phyloP scores from a whole-genome alignment of 805 yeast species.

The Jamesozyma hellenica region DNA sequence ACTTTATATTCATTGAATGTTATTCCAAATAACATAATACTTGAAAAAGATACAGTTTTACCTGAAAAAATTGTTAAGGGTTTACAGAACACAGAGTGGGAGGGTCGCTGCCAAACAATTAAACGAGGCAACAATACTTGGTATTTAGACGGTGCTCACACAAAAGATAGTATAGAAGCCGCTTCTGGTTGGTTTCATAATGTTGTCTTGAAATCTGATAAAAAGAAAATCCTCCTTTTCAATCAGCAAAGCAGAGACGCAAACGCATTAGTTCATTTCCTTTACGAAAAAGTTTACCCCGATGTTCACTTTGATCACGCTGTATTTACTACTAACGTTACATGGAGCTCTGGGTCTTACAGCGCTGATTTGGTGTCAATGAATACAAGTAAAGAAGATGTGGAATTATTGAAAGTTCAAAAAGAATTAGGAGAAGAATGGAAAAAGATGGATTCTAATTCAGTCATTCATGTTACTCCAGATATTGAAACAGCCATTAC shows the following conservation, averaged over 20 bases:
- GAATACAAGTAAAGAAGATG: slow-evolving; percentile 69
- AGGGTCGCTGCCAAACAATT: slow-evolving; percentile 87
- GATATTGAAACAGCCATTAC: slow-evolving; percentile 67
- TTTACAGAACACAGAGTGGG: slow-evolving; percentile 66
- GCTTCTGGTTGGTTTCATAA: slow-evolving; percentile 69
- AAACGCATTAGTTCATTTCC: slow-evolving; percentile 44
- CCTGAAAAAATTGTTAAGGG: slow-evolving; percentile 50
- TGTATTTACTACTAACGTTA: slow-evolving; percentile 81
- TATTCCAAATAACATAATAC: slow-evolving; percentile 15
- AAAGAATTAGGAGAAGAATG: slow-evolving; percentile 62
- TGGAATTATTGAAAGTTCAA: slow-evolving; percentile 76
- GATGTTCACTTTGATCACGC: slow-evolving; percentile 57
- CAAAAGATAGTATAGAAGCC: slow-evolving; percentile 75
- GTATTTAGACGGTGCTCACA: slow-evolving; percentile 94
- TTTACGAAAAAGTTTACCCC: slow-evolving; percentile 37
- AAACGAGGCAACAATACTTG: slow-evolving; percentile 44
- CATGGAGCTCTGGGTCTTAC: slow-evolving; percentile 77
- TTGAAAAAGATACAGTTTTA: slow-evolving; percentile 18
- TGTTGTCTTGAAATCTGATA: slow-evolving; percentile 9
- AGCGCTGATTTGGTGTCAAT: slow-evolving; percentile 75
- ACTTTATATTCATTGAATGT: slow-evolving; percentile 47
- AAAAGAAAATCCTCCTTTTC: slow-evolving; percentile 53
- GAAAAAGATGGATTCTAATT: slow-evolving; percentile 40
- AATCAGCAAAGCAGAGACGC: slow-evolving; percentile 94
- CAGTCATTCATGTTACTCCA: slow-evolving; percentile 41